phyloP scores from a whole-genome alignment of 192 early-diverging fungal genomes.

The Helicostylum pulchrum region DNA sequence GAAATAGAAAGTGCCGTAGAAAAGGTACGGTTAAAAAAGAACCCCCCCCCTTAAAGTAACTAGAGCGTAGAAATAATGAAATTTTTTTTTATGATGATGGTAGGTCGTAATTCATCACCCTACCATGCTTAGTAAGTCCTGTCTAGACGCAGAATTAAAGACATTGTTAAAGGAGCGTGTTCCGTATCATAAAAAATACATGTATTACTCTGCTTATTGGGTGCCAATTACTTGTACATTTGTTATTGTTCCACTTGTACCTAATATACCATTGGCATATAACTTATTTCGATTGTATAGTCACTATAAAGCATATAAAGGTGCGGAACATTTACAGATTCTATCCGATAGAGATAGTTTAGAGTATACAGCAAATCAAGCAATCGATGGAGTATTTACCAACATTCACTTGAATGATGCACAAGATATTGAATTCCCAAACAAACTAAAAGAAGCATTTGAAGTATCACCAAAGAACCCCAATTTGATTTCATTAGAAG shows the following conservation, averaged over 20 bases:
- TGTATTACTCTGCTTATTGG: constrained; percentile 63
- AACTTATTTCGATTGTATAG: constrained; percentile 78
- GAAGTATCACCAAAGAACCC: constrained; percentile 5
- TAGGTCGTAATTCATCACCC: constrained; percentile 35
- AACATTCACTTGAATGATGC: constrained; percentile 1
- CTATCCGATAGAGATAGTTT: constrained; percentile 12
- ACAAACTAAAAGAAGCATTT: constrained; percentile 12
- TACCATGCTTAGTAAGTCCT: constrained; percentile 37
- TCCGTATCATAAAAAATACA: constrained; percentile 70
- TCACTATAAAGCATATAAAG: constrained; percentile 65
- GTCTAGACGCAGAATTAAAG: constrained; percentile 46
- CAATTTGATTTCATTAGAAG: constrained; percentile 17
- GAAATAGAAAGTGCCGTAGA: constrained; percentile 28
- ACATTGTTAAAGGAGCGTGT: constrained; percentile 43
- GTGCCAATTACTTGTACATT: constrained; percentile 68
- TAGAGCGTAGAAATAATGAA: too few relatives aligned
- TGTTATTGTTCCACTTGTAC: constrained; percentile 67
- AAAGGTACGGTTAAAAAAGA: neutral
- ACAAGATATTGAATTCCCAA: constrained; percentile 23
- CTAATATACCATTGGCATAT: constrained; percentile 77
- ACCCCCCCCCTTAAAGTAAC: too few relatives aligned
- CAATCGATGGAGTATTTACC: constrained; percentile 8
- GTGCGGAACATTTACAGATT: constrained; percentile 28
- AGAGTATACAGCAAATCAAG: neutral
- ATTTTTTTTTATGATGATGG: too few relatives aligned